Evolutionary conservation across 2,329 filamentous ascomycete species (phyloP), one percentile per base, ranked within the genome.

Genomic region (Trichophyton simii): DNA sequence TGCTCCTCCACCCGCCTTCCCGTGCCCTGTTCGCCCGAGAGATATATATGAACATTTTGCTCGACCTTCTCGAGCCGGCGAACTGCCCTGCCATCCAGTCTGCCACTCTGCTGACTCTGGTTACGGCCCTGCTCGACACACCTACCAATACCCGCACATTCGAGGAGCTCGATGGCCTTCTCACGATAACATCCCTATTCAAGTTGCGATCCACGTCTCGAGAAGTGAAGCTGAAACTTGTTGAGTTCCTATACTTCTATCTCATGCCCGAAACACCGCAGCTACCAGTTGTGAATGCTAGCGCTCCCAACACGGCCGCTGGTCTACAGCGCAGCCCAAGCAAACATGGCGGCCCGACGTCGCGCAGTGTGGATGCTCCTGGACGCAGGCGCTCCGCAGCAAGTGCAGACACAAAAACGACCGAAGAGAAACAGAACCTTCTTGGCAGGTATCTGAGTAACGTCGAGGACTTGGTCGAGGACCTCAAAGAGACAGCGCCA

Each of bases 211-310:
- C 86, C 66, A 96, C 92, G 2, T 85, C 85, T 25, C 85, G 90
- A 64, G 89, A 92, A 68, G 91, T 97, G 66, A 96, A 96, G 78
- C 83, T 96, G 71, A 94, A 95, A 74, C 84, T 95, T n/a, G 87
- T 96, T 67, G 94, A 97, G 74, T 97, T 97, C 72, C 78, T 99
- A 59, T 97, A 97, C 79, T 97, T 97, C 75, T 99, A 97, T 75
- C 86, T 99, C 67, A 96, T 97, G 87, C 91, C 92, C 58, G 94
- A 99, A 76, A 84, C 83, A 0, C 85, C 79, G 1, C 42, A 54
- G 25, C n/a, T 68, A 46, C 62, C 68, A 9, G 22, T 66, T 57
- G 64, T 62, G 61, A 31, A 67, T 63, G 41, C 52, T 25, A 59
- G 54, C 36, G 28, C 57, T 11, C 70, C 74, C 0, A 76, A 74